phyloP scores from a whole-genome alignment of 352 stramenopile genomes.

The Thalassiosira sp. region DNA sequence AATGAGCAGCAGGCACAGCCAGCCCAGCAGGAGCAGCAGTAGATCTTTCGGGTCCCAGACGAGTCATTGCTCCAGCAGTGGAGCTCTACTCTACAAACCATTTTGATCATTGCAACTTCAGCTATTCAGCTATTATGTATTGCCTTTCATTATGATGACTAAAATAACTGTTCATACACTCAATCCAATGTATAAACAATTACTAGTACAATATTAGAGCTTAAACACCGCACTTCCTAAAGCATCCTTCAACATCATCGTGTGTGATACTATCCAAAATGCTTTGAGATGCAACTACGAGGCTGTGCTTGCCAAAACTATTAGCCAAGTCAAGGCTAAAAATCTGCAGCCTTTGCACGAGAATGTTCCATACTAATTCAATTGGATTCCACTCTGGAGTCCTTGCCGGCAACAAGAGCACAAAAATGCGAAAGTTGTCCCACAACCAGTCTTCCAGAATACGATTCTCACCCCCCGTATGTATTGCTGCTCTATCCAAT shows the following conservation, averaged over 20 bases:
- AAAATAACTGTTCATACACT: too few relatives aligned
- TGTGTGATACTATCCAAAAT: neutral
- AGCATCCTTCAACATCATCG: neutral
- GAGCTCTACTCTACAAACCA: too few relatives aligned
- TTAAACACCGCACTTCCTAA: neutral
- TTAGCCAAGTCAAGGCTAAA: neutral
- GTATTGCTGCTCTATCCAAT: neutral
- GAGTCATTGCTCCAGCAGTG: too few relatives aligned
- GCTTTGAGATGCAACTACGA: neutral
- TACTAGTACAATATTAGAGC: too few relatives aligned
- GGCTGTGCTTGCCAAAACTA: neutral
- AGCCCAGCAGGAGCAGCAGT: too few relatives aligned
- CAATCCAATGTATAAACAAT: too few relatives aligned
- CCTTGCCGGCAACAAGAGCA: neutral
- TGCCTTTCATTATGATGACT: too few relatives aligned
- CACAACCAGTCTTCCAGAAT: neutral
- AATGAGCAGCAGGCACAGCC: too few relatives aligned
- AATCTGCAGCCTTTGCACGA: neutral
- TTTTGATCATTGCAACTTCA: too few relatives aligned
- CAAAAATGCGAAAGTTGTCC: neutral
- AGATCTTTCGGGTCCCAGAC: too few relatives aligned
- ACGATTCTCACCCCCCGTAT: neutral
- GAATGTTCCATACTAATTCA: neutral
- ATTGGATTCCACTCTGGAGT: neutral
- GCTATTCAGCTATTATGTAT: too few relatives aligned